phyloP scores from a whole-genome alignment of 2,329 filamentous ascomycete genomes.

The Lecanicillium sp. region DNA sequence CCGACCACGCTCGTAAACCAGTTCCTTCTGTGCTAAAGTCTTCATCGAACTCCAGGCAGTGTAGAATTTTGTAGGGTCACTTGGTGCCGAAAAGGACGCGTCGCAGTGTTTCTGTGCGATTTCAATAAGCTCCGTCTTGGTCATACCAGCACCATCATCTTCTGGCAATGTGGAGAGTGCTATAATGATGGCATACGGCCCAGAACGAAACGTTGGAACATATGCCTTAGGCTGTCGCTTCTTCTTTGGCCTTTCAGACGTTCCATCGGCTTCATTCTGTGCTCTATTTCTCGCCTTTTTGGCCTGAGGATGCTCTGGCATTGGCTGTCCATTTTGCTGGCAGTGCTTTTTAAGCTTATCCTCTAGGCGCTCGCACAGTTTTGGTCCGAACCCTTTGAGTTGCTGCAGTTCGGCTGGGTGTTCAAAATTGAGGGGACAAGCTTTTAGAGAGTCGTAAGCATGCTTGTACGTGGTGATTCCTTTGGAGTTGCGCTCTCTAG shows the following conservation, averaged over 20 bases:
- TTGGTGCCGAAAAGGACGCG: constrained; percentile 60
- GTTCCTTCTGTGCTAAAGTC: constrained; percentile 61
- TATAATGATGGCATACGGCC: constrained; percentile 63
- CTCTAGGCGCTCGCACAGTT: constrained; percentile 61
- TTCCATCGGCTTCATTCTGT: constrained; percentile 25
- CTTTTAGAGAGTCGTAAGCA: constrained; percentile 69
- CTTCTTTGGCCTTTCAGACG: constrained; percentile 39
- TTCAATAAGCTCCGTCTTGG: constrained; percentile 61
- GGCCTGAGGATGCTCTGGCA: constrained; percentile 50
- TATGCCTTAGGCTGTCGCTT: constrained; percentile 59
- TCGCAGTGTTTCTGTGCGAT: constrained; percentile 65
- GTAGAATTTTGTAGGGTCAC: constrained; percentile 60
- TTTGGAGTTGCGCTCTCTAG: constrained; percentile 61
- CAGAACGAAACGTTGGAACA: constrained; percentile 63
- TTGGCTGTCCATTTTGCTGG: constrained; percentile 55
- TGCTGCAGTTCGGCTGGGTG: constrained; percentile 67
- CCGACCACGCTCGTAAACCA: constrained; percentile 63
- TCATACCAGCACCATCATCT: constrained; percentile 44
- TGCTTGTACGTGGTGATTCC: constrained; percentile 64
- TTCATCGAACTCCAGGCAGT: constrained; percentile 83
- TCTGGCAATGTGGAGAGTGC: constrained; percentile 54
- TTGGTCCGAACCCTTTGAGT: constrained; percentile 66
- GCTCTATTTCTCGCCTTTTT: constrained; percentile 27
- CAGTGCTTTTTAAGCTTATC: constrained; percentile 53
- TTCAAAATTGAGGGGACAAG: constrained; percentile 60